Evolutionary conservation across 208 protist genomes (phyloP), one percentile per base, ranked within the genome.

Genomic region (Novymonas esmeraldas): DNA sequence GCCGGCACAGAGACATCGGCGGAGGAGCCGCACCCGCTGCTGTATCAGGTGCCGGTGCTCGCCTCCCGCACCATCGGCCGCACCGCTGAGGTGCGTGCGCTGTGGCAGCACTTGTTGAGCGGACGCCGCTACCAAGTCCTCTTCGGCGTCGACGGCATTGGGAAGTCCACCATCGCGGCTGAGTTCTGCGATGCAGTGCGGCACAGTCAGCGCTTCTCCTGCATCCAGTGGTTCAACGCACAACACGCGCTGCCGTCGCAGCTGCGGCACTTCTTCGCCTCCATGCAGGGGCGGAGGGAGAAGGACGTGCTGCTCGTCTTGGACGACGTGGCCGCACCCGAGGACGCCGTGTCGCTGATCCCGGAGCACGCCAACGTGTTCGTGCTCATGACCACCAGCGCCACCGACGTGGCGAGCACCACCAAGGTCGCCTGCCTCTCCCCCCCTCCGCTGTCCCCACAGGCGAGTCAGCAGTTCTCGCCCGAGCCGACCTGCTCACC

Each of bases 201-300:
- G 14, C 84, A 83, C 26, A 92, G 86, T 56, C 72, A 77, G 24
- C 84, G 88, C 10, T 96, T 96, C 59, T 85, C 86, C 4, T 96
- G 91, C 74, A 91, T 96, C 61, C 88, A 89, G 64, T 96, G 91
- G 89, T 89, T 94, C 59, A 83, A 88, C 64, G 80, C 70, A 7
- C 70, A 77, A 39, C 64, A 79, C 20, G 46, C 62, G 13, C 49
- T 79, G 34, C 31, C 28, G 1, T 63, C 70, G 58, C 73, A 85
- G 39, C 46, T 96, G 26, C 22, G 78, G 63, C 67, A 89, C 14
- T 90, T 94, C 60, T 82, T 94, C 31, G 51, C 74, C n/a, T 81
- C 83, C 14, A 93, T 96, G 87, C 71, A 79, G 33, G 86, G 81
- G 11, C 82, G 91, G 9, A 84, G 55, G 52, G 88, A 96, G 67